Base-by-base conservation (phyloP, 305 asterid genomes). In the Fraxinus greggii region DNA sequence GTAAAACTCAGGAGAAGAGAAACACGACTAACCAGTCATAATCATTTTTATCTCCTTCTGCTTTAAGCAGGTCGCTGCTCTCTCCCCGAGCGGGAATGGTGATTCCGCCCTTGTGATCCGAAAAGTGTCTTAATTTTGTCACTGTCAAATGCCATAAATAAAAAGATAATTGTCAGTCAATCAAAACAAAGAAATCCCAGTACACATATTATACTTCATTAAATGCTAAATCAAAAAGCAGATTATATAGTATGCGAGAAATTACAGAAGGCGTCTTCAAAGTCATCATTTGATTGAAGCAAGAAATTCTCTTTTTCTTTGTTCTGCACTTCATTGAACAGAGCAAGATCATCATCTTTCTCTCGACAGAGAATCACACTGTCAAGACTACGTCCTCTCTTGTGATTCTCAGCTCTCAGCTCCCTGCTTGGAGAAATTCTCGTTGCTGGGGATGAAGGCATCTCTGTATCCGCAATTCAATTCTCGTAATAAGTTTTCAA, bases 361-460 rank as follows among this genome's bases (percentile, higher is more conserved):
- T 90, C 93, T 83, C 83, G 87, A 76, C 87, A 83, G 38, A 72
- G 89, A 82, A 89, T 82, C 85, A 92, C 91, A 72, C 95, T 90
- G 86, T 92, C 99, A 21, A 96, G 89, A 89, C 99, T 96, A 21
- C 88, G 95, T 65, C 97, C 93, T 88, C 98, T 89, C 88, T 90
- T 95, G 88, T 94, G 98, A 86, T 87, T 92, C 36, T 92, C 98
- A 10, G 88, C 82, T 89, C 88, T 92, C 75, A 86, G 80, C 86
- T 89, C 98, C 92, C 97, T 92, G 80, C 94, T 90, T 0, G 97
- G 97, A 59, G 97, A 94, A 85, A 90, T 84, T 82, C 96, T 91
- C 89, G 90, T 80, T 31, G 92, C 92, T 63, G 98, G 98, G 29
- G 97, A 92, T 76, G 98, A 93, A 81, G 99, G 97, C 99, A 97